Conservation (phyloP, 768 basidiomycete species). For the Amanita molliuscula region DNA sequence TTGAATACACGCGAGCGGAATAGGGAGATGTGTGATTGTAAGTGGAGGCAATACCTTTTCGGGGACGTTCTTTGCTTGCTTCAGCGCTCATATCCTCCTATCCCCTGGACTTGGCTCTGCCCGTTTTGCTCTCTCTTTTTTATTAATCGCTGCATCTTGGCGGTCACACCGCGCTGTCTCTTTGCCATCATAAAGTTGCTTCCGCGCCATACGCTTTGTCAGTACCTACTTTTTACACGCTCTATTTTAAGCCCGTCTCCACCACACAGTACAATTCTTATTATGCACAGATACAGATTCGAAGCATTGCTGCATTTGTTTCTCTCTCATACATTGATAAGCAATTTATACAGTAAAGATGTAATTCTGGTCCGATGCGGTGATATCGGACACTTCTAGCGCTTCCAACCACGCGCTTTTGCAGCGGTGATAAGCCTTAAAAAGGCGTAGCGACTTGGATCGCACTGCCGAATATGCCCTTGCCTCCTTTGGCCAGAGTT, state of each 20-base stretch:
- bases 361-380: no score
- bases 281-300: conserved; percentile 6
- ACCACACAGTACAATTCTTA: not conserved
- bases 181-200: not conserved
- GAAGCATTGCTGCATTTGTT: conserved; percentile 7
- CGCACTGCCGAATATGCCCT: not conserved
- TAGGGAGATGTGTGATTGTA: not conserved
- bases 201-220: not conserved
- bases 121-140: not conserved
- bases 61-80: not conserved
- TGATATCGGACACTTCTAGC: no score
- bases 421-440: no score
- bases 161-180: not conserved
- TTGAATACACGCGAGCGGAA: conserved; percentile 5
- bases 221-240: not conserved
- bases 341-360: no score
- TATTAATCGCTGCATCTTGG: conserved; percentile 9
- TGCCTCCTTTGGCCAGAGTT: not conserved
- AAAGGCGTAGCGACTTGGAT: not conserved
- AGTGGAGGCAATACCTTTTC: not conserved
- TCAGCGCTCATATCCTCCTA: no score
- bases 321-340: not conserved
- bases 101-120: not conserved
- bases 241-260: conserved; percentile 3
- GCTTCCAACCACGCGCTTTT: no score